A percentile compares a stretch with the other conserved stretches of the same genome.
phyloP scores from a whole-genome alignment of 805 yeast species.

The Lipomyces mesembrius region DNA sequence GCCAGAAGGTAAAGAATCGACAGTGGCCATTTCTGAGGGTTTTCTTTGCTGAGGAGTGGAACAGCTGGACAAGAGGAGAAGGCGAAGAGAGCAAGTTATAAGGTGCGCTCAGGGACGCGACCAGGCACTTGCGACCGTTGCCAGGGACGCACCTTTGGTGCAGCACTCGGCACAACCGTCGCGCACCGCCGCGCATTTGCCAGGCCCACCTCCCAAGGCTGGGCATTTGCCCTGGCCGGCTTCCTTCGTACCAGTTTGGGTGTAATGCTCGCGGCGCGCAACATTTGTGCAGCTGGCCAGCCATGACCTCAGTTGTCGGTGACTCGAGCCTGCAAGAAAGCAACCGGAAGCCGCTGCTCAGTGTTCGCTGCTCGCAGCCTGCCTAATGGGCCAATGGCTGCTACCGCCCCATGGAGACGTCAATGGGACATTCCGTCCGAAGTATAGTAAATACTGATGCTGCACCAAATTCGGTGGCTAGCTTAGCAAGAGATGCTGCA shows the following conservation, averaged over 20 bases:
- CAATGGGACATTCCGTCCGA: background rate
- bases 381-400: too few species aligned
- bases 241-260: background rate
- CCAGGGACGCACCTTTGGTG: background rate
- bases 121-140: background rate
- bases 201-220: background rate
- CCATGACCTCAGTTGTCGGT: too few species aligned
- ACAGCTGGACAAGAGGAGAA: slow-evolving; percentile 8
- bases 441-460: too few species aligned
- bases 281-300: background rate
- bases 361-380: too few species aligned
- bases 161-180: slow-evolving; percentile 18
- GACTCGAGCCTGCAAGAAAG: too few species aligned
- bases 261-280: background rate
- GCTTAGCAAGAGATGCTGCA: background rate
- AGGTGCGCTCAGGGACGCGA: slow-evolving; percentile 10
- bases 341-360: background rate
- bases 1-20: slow-evolving; percentile 20
- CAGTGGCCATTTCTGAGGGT: slow-evolving; percentile 12
- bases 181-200: slow-evolving; percentile 10
- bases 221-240: background rate
- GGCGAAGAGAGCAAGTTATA: background rate
- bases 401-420: background rate
- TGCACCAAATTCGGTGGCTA: too few species aligned
- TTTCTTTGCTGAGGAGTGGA: background rate